These are phyloP conservation scores for Xylaria digitata DNA, from an alignment of 2,329 filamentous ascomycete genomes.

Conservation along the genomic window DNA sequence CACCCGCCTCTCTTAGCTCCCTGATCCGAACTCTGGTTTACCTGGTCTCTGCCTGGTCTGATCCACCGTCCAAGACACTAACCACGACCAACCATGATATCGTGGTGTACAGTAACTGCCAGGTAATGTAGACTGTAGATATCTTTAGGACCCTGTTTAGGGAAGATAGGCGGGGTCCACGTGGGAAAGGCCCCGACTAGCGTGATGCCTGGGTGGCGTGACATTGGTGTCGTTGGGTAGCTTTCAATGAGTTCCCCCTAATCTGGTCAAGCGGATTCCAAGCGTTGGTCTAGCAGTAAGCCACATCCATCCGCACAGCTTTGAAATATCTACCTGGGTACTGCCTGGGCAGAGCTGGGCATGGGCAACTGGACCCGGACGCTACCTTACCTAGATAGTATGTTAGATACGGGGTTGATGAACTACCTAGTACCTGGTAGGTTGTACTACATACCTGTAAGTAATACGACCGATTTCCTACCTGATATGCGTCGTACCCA, in stretches of 20 bases:
- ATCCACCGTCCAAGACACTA: too few species aligned
- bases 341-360: too few species aligned
- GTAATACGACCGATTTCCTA: too few species aligned
- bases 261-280: constrained; percentile 37
- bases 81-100: too few species aligned
- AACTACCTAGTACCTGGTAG: too few species aligned
- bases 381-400: neutral
- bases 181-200: constrained; percentile 32
- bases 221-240: constrained; percentile 26
- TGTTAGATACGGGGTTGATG: too few species aligned
- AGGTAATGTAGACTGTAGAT: neutral
- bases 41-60: too few species aligned
- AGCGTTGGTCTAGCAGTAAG: constrained; percentile 28
- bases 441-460: too few species aligned
- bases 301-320: constrained; percentile 28
- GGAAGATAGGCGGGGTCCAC: constrained; percentile 40
- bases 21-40: too few species aligned
- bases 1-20: neutral
- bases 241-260: constrained; percentile 14
- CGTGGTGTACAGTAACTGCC: constrained; percentile 7
- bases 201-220: constrained; percentile 36
- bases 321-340: neutral
- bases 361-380: neutral
- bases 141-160: constrained; percentile 21
- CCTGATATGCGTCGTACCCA: too few species aligned